A percentile compares a stretch with the other conserved stretches of the same genome.
phyloP scores from a whole-genome alignment of 495 filamentous ascomycete genomes.

The Penicillium coprophilum region DNA sequence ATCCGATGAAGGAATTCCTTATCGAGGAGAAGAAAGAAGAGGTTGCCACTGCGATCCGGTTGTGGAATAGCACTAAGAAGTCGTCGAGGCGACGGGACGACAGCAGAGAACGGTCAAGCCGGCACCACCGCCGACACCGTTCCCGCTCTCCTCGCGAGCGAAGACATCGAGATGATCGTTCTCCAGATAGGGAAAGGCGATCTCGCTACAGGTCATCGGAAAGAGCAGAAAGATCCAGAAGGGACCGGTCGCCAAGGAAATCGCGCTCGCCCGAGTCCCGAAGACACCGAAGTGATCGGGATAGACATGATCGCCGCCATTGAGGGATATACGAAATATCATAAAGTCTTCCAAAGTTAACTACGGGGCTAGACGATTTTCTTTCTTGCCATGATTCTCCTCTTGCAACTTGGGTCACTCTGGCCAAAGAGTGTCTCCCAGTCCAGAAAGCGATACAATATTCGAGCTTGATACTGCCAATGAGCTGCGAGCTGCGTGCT shows the following conservation, averaged over 20 bases:
- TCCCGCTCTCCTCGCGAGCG: conserved; percentile 35
- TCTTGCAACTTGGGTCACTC: background rate
- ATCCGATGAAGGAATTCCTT: conserved; percentile 93
- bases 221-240: conserved; percentile 25
- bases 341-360: background rate
- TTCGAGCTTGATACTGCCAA: background rate
- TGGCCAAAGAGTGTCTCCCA: background rate
- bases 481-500: background rate
- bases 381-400: background rate
- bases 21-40: conserved; percentile 88
- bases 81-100: conserved; percentile 37
- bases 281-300: conserved; percentile 35
- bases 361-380: background rate
- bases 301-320: conserved; percentile 36
- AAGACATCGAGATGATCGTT: conserved; percentile 37
- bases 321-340: conserved; percentile 20
- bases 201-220: conserved; percentile 31
- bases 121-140: conserved; percentile 58
- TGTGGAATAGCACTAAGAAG: conserved; percentile 46
- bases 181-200: conserved; percentile 33
- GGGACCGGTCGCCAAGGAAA: conserved; percentile 29
- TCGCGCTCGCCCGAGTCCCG: conserved; percentile 40
- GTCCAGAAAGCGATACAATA: background rate
- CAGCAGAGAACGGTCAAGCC: conserved; percentile 43
- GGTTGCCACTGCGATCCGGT: conserved; percentile 66